Base-by-base conservation (phyloP, 208 protist species). In the Acanthamoeba royreba region DNA sequence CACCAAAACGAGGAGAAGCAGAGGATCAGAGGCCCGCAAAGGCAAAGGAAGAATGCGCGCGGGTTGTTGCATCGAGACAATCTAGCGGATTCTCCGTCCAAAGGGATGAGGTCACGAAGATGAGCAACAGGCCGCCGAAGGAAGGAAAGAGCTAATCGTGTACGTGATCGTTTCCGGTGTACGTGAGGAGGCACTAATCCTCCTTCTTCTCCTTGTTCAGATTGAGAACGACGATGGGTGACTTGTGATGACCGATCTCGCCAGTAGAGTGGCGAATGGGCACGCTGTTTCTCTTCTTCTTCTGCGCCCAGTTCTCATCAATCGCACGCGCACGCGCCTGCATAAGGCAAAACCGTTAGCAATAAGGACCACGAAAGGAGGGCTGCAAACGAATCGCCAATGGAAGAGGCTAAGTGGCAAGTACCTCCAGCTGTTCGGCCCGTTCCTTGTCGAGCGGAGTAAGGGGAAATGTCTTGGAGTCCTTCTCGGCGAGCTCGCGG, bases 151-250 rank as follows among this genome's bases (percentile, higher is more conserved):
- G n/a, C n/a, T n/a, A n/a, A n/a, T n/a, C n/a, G n/a, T n/a, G n/a
- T n/a, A n/a, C n/a, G n/a, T n/a, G n/a, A n/a, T n/a, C n/a, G n/a
- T n/a, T n/a, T n/a, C n/a, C n/a, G n/a, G n/a, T n/a, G n/a, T n/a
- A n/a, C n/a, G n/a, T n/a, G n/a, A n/a, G n/a, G n/a, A n/a, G n/a
- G n/a, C n/a, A n/a, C 49, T 77, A 87, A 45, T 87, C 49, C 8
- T 87, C 79, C 49, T 87, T 87, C 79, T 58, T 87, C 31, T 87
- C 79, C 49, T 87, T 87, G 79, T 87, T 87, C 43, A 87, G 79
- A 45, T 87, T 87, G 49, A 87, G 79, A 4, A 87, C 79, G 43
- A 87, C 79, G 79, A 52, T 52, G 31, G 79, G 79, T 45, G 79
- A 52, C 79, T 58, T 87, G 79, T 87, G 79, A 38, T 77, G 66